Conservation (phyloP, 106 monocot species). For the Dendrobium nobile region DNA sequence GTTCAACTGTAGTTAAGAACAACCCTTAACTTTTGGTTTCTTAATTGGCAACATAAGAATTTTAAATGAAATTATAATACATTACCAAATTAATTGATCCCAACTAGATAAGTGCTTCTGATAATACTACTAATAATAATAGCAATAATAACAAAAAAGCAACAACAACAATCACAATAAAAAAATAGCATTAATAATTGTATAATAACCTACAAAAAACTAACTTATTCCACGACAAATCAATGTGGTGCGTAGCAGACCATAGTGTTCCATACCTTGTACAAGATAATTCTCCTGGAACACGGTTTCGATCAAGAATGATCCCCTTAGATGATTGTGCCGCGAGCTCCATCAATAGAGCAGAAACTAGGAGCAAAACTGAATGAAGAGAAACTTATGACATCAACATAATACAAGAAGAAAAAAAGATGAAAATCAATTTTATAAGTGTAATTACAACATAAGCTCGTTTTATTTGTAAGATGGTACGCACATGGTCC, state of each 20-base stretch:
- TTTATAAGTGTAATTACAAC: background rate
- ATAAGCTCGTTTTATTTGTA: background rate
- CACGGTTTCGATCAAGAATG: conserved; percentile 27
- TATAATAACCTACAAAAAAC: background rate
- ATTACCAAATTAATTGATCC: background rate
- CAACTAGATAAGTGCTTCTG: background rate
- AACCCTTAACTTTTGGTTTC: background rate
- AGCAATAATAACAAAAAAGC: background rate
- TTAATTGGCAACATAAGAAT: background rate
- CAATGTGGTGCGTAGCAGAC: background rate
- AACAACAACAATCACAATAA: background rate
- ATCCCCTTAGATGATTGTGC: conserved; percentile 92
- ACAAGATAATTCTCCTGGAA: conserved; percentile 43
- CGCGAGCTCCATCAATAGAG: conserved; percentile 91
- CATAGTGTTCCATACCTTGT: conserved; percentile 37
- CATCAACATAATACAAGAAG: background rate
- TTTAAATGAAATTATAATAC: background rate
- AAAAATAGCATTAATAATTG: background rate
- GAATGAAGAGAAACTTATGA: conserved; percentile 5
- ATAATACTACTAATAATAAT: background rate
- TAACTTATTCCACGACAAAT: background rate
- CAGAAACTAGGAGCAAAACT: conserved; percentile 85
- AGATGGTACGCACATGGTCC: conserved; percentile 72
- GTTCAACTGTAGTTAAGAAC: background rate
- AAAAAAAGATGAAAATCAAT: background rate